Base-by-base conservation (phyloP, 2,329 filamentous ascomycete genomes). In the Aureobasidium leucospermi region DNA sequence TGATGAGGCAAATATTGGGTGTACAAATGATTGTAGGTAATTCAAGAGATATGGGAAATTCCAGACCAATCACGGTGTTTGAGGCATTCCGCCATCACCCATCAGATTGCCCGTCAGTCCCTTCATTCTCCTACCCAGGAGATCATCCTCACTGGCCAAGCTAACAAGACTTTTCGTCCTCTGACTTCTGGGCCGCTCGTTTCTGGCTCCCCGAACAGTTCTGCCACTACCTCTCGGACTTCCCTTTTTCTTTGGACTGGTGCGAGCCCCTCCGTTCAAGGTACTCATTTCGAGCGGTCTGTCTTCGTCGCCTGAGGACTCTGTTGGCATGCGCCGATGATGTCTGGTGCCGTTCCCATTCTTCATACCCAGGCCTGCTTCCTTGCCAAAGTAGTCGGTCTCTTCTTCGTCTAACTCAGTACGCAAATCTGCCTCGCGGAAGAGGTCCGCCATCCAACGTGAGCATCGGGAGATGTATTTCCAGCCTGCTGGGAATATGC, bases 401-500 rank as follows among this genome's bases (percentile, higher is more conserved):
- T 60, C 49, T 36, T 61, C 55, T n/a, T 48, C 59, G 8, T 61
- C 51, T n/a, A 47, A 16, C 19, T 41, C 51, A 13, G 53, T 45
- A n/a, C 53, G 51, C 69, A 68, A 73, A 78, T 75, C 61, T 68
- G 70, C 13, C 65, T 83, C 38, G 73, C 78, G 59, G 74, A 96
- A 93, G 0, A 91, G 80, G 31, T 91, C 85, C 48, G 86, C 81
- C 65, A 96, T 91, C 93, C 93, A 97, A 15, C 79, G 76, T 0
- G 85, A 87, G 63, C 88, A 89, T 36, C 87, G 83, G 64, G 88
- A 84, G 66, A 97, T 89, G 69, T 95, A 87, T 67, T 87, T 88
- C 89, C 91, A 96, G 1, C 89, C 92, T 8, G 94, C 90, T 0
- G 91, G 91, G 66, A 95, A 99, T 3, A 96, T 79, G 1, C 84